Percentiles rank a stretch among this genome's conserved stretches.
These are phyloP conservation scores for Saccharomycopsis fibuligera DNA, from an alignment of 805 yeast genomes.

Conservation along the genomic window DNA sequence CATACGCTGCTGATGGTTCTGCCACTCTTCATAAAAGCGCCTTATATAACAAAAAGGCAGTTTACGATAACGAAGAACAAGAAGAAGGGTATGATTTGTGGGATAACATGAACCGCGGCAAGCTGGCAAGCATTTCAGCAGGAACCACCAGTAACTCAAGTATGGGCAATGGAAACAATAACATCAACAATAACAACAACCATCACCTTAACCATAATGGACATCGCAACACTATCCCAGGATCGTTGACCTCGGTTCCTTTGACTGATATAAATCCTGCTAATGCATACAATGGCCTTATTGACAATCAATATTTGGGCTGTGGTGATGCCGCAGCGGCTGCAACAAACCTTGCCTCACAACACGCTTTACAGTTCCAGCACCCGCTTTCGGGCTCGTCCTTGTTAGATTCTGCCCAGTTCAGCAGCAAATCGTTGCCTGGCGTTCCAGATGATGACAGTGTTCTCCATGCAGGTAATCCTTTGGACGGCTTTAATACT, in stretches of 20 bases:
- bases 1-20: constrained; percentile 4
- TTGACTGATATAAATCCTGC: no score
- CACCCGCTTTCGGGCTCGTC: background rate
- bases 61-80: constrained; percentile 8
- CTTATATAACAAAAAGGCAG: background rate
- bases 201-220: no score
- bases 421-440: no score
- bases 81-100: constrained; percentile 19
- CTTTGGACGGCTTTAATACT: background rate
- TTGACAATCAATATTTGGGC: background rate
- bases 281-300: background rate
- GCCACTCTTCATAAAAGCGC: background rate
- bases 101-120: constrained; percentile 18
- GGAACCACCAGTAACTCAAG: background rate
- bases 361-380: background rate
- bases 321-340: background rate
- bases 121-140: no score
- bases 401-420: no score
- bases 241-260: no score
- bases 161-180: background rate
- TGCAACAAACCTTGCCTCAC: background rate
- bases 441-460: no score
- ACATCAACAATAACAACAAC: background rate
- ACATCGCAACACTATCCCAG: no score
- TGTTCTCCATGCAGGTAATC: no score